Conservation (phyloP, 2,329 filamentous ascomycete species). For the Ophiocordyceps robertsii region DNA sequence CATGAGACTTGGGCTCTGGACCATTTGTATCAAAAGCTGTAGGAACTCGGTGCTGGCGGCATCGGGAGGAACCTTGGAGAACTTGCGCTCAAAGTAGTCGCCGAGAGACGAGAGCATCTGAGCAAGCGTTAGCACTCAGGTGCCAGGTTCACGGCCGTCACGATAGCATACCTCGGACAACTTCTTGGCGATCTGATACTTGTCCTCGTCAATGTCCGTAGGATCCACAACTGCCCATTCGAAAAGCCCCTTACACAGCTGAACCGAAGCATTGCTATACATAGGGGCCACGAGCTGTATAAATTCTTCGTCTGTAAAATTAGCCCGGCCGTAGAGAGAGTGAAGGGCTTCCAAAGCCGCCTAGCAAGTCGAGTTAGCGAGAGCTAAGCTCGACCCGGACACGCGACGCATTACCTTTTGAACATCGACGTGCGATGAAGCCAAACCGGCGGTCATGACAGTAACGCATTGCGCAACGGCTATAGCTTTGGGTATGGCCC, state of each 20-base stretch:
- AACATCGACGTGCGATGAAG: conserved; percentile 55
- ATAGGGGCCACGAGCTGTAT: conserved; percentile 64
- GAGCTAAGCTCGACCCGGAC: neutral
- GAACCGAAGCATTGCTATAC: conserved; percentile 59
- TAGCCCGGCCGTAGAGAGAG: conserved; percentile 62
- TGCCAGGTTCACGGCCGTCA: neutral
- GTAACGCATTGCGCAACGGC: conserved; percentile 56
- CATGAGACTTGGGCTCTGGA: conserved; percentile 75
- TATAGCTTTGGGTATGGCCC: conserved; percentile 78
- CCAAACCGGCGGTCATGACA: conserved; percentile 57
- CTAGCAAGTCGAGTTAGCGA: conserved; percentile 22
- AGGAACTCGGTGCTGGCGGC: conserved; percentile 62
- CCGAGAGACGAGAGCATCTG: conserved; percentile 77
- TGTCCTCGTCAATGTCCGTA: conserved; percentile 77
- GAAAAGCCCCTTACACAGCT: conserved; percentile 60
- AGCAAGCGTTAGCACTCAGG: conserved; percentile 3
- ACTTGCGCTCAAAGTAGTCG: conserved; percentile 70
- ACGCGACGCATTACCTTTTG: conserved; percentile 47
- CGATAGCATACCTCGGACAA: conserved; percentile 61
- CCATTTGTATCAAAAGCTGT: conserved; percentile 63
- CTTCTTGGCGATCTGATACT: conserved; percentile 87
- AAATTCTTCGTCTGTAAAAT: conserved; percentile 68
- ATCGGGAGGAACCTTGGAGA: conserved; percentile 47
- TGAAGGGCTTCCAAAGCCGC: conserved; percentile 74
- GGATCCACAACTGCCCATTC: conserved; percentile 70